Evolutionary conservation across 441 rosid species (phyloP).

Genomic region (Erysimum cheiri): DNA sequence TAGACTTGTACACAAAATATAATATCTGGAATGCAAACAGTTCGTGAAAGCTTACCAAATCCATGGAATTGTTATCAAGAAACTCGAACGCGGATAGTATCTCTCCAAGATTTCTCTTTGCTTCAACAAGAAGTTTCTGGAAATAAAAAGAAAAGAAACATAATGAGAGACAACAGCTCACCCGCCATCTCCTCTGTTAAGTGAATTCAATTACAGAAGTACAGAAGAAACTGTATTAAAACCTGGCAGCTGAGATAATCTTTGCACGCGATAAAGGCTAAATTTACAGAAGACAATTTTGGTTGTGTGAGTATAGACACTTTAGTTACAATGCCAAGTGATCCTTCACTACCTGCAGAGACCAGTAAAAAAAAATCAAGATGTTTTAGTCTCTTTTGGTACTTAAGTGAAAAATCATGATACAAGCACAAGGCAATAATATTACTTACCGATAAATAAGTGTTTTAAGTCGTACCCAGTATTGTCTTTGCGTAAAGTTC

Average conservation of each 20-base stretch:
- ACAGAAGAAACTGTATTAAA: slow-evolving; percentile 22
- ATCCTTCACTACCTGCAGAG: slow-evolving; percentile 87
- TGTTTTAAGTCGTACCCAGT: slow-evolving; percentile 97
- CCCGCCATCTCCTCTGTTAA: slow-evolving; percentile 10
- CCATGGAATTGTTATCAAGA: slow-evolving; percentile 78
- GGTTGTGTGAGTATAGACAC: slow-evolving; percentile 89
- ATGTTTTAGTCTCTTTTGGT: slow-evolving; percentile 10
- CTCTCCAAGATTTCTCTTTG: slow-evolving; percentile 92
- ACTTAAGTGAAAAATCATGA: slow-evolving; percentile 19
- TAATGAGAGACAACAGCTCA: slow-evolving; percentile 15
- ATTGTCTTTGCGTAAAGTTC: slow-evolving; percentile 91
- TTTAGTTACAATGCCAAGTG: slow-evolving; percentile 93
- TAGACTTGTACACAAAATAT: slow-evolving; percentile 17
- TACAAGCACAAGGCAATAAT: background rate
- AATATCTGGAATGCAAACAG: slow-evolving; percentile 18
- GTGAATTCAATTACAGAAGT: slow-evolving; percentile 16
- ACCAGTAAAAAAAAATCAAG: background rate
- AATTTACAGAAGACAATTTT: slow-evolving; percentile 76
- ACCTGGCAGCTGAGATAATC: slow-evolving; percentile 96
- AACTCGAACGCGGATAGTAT: slow-evolving; percentile 91
- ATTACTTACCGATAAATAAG: slow-evolving; percentile 76
- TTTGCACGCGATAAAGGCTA: slow-evolving; percentile 88
- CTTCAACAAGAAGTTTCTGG: slow-evolving; percentile 86
- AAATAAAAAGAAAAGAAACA: slow-evolving; percentile 20
- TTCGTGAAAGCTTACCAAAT: slow-evolving; percentile 58